These are phyloP conservation scores for Bretziella fagacearum DNA, from an alignment of 2,329 filamentous ascomycete species.

Conservation along the genomic window DNA sequence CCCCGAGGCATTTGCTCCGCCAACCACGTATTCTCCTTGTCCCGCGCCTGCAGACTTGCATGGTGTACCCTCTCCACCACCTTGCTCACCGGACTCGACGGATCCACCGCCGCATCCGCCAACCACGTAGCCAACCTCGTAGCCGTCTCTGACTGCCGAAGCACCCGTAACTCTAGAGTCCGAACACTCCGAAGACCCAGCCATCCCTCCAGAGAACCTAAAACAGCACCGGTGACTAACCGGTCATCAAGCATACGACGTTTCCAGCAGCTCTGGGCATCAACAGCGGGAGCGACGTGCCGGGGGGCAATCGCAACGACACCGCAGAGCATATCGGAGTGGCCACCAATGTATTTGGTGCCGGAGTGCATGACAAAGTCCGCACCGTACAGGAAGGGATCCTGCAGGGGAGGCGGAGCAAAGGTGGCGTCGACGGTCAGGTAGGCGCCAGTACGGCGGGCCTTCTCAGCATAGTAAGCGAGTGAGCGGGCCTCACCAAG, in stretches of 20 bases:
- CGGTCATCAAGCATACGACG: constrained; percentile 47
- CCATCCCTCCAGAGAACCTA: constrained; percentile 87
- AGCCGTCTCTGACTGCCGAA: constrained; percentile 57
- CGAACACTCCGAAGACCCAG: constrained; percentile 71
- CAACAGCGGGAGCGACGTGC: constrained; percentile 20
- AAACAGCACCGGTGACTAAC: constrained; percentile 60
- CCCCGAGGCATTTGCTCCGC: constrained; percentile 78
- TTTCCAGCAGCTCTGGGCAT: constrained; percentile 34
- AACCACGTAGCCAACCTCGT: constrained; percentile 58
- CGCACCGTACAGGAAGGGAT: constrained; percentile 66
- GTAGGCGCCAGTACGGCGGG: constrained; percentile 53
- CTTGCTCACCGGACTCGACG: constrained; percentile 27
- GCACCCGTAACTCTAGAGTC: constrained; percentile 69
- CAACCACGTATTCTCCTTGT: constrained; percentile 48
- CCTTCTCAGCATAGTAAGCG: constrained; percentile 50
- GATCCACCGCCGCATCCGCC: constrained; percentile 27
- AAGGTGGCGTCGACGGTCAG: constrained; percentile 85
- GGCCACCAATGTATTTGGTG: constrained; percentile 92
- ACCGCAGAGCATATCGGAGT: constrained; percentile 84
- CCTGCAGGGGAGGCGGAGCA: constrained; percentile 72
- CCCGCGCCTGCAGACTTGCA: constrained; percentile 52
- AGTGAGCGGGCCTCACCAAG: constrained; percentile 68
- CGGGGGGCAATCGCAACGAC: constrained; percentile 50
- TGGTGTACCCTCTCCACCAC: constrained; percentile 51
- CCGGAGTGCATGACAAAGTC: constrained; percentile 85